Evolutionary conservation across 805 yeast species (phyloP).

Genomic region (Yamadazyma takamatsuzukensis): DNA sequence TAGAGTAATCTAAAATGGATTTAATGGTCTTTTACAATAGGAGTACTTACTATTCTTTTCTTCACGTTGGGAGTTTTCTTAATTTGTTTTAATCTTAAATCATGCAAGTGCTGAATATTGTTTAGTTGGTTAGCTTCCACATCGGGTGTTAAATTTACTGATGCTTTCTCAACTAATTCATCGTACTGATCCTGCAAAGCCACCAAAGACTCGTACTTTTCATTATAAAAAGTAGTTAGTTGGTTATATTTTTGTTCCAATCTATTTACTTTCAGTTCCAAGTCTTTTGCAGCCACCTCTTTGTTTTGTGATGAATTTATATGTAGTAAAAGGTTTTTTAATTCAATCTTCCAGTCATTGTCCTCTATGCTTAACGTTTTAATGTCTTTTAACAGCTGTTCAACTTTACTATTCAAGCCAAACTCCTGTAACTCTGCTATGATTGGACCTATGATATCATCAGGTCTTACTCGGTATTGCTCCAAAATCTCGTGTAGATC

Average conservation of each 20-base stretch:
- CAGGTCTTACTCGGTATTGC: constrained; percentile 11
- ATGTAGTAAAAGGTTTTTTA: background rate
- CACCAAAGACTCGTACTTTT: constrained; percentile 5
- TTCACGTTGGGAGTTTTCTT: constrained; percentile 2
- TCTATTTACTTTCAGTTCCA: constrained; percentile 16
- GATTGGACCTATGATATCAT: constrained; percentile 23
- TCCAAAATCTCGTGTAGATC: constrained; percentile 13
- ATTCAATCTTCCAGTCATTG: background rate
- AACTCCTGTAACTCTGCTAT: constrained; percentile 22
- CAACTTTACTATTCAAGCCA: constrained; percentile 16
- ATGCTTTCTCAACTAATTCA: constrained; percentile 3
- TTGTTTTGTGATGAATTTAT: background rate
- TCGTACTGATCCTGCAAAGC: constrained; percentile 8
- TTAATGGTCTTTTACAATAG: constrained; percentile 9
- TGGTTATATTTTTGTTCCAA: constrained; percentile 7
- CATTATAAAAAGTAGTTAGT: constrained; percentile 6
- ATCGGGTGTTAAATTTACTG: background rate
- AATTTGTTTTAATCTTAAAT: constrained; percentile 7
- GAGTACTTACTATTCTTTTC: constrained; percentile 29
- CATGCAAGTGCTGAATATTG: constrained; percentile 10
- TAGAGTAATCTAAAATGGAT: constrained; percentile 2
- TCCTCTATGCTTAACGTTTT: no score
- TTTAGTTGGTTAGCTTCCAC: constrained; percentile 1
- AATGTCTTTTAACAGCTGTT: constrained; percentile 4
- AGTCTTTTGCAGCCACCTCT: background rate